These are phyloP conservation scores for Penicillium sp. DNA, from an alignment of 2,329 filamentous ascomycete species.

Conservation along the genomic window DNA sequence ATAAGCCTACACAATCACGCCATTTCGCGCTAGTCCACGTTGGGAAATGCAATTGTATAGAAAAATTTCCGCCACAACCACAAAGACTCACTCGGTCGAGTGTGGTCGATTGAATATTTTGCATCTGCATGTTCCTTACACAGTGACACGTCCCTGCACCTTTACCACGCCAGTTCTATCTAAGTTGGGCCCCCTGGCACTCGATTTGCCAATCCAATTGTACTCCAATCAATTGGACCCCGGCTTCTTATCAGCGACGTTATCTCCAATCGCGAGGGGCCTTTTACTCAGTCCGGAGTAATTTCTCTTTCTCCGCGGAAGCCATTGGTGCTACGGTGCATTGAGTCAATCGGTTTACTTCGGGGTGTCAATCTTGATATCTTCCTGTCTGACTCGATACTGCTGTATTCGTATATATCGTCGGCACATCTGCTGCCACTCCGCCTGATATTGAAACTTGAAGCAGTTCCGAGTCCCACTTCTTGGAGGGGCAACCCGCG, in stretches of 20 bases:
- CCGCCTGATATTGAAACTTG: neutral
- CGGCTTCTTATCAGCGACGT: slow-evolving; percentile 24
- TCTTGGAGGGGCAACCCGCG: slow-evolving; percentile 16
- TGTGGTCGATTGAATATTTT: neutral
- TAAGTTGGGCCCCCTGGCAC: neutral
- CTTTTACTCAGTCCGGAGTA: slow-evolving; percentile 28
- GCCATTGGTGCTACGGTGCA: slow-evolving; percentile 6
- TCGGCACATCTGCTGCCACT: neutral
- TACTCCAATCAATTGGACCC: neutral
- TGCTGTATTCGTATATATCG: neutral
- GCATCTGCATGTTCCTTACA: neutral
- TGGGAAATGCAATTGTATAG: slow-evolving; percentile 29
- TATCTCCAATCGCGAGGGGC: slow-evolving; percentile 26
- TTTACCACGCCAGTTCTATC: no score
- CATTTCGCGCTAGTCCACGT: slow-evolving; percentile 35
- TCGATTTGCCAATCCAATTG: neutral
- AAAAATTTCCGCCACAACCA: slow-evolving; percentile 22
- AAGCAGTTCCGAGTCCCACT: no score
- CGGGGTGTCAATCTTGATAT: neutral
- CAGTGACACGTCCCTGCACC: no score
- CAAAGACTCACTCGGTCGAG: slow-evolving; percentile 1
- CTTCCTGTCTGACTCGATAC: neutral
- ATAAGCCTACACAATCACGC: slow-evolving; percentile 33
- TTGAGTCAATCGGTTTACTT: neutral
- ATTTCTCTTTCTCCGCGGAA: slow-evolving; percentile 29